Base-by-base conservation (phyloP, 805 yeast species). In the Scheffersomyces stipitis region DNA sequence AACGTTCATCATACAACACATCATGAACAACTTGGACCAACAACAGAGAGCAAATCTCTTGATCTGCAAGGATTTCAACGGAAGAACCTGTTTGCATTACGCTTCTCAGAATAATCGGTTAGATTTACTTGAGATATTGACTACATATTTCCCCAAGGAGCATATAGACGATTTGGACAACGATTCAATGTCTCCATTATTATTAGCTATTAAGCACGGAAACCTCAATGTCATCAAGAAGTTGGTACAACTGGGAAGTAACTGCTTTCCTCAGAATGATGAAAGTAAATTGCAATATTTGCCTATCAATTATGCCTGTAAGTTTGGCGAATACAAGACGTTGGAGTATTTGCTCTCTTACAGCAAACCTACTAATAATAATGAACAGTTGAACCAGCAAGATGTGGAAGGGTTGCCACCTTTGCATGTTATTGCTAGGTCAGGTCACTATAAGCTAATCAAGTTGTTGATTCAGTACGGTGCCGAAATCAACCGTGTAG, bases 401-500 rank as follows among this genome's bases (percentile, higher is more conserved):
- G 80, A 91, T 55, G 95, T 95, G 0, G 96, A 91, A 63, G 95
- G 99, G 1, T 71, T 89, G 31, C 76, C 80, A 30, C 96, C 97
- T 0, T 64, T 91, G 30, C 99, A 93, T 58, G 83, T 91, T 24
- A 88, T 83, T 18, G 90, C 97, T 0, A 76, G 93, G 34, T 80
- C 84, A 5, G 97, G 97, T 1, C 88, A 83, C 54, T 69, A 71
- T 44, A 66, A 78, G 39, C 68, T 91, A 22, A 80, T 93, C 9
- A 76, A 82, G 20, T 60, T 89, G 31, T 64, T 93, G 23, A 72
- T 86, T 1, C 64, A 75, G n/a, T 73, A 83, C 45, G 91, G 90
- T 4, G 83, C 69, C 3, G 79, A 83, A 50, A 78, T 91, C 4
- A 86, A 93, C 60, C 81, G 78, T 41, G 51, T 81, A 6, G 98